These are phyloP conservation scores for Ilyonectria destructans DNA, from an alignment of 2,329 filamentous ascomycete species.

Conservation along the genomic window DNA sequence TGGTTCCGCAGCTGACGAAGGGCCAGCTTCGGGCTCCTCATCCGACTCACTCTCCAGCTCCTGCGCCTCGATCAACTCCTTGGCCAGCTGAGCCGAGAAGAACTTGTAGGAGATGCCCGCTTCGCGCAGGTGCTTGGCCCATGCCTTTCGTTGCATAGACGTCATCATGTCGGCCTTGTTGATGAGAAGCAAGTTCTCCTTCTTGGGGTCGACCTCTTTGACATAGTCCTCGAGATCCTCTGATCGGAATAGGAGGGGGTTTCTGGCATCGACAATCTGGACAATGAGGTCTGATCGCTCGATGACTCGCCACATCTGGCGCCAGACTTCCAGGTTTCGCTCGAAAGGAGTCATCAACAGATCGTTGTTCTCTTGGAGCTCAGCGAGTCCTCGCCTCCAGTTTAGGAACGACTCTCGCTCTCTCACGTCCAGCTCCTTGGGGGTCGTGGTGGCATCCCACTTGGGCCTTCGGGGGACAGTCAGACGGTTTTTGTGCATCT, in stretches of 20 bases:
- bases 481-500: constrained; percentile 82
- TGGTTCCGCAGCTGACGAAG: constrained; percentile 43
- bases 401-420: constrained; percentile 88
- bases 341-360: constrained; percentile 98
- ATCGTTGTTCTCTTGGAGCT: constrained; percentile 94
- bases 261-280: constrained; percentile 97
- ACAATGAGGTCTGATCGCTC: constrained; percentile 96
- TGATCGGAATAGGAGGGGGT: constrained; percentile 93
- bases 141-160: constrained; percentile 82
- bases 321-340: constrained; percentile 97
- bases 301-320: constrained; percentile 97
- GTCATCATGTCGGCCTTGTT: constrained; percentile 99
- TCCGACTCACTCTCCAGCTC: constrained; percentile 61
- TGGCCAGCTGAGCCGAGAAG: constrained; percentile 94
- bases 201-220: constrained; percentile 89
- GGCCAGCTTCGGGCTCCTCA: constrained; percentile 55
- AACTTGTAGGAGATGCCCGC: constrained; percentile 92
- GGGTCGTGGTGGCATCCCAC: constrained; percentile 91
- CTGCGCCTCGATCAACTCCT: constrained; percentile 86
- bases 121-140: constrained; percentile 89
- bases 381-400: constrained; percentile 92
- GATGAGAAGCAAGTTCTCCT: constrained; percentile 92
- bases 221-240: constrained; percentile 96
- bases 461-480: constrained; percentile 92
- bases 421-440: constrained; percentile 82